Conservation (phyloP, 2,329 filamentous ascomycete species). For the Dactylellina haptotyla region DNA sequence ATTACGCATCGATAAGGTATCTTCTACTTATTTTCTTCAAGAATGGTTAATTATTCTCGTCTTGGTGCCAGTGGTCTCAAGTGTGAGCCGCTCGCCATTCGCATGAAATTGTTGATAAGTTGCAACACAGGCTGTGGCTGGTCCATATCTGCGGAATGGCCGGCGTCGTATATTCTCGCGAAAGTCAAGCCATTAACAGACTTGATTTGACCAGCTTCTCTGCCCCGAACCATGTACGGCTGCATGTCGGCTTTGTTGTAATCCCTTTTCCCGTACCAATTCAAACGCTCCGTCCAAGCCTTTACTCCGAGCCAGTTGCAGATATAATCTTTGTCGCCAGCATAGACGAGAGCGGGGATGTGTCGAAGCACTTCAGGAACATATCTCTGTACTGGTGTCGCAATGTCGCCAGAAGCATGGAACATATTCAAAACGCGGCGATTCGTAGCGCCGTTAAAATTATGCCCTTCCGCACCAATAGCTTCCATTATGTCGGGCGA, state of each 20-base stretch:
- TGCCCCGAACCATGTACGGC: conserved; percentile 72
- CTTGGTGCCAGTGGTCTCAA: background rate
- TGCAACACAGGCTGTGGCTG: conserved; percentile 89
- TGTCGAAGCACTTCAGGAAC: conserved; percentile 85
- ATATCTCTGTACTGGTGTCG: conserved; percentile 94
- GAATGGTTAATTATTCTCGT: background rate
- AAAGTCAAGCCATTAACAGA: conserved; percentile 92
- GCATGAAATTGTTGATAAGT: conserved; percentile 94
- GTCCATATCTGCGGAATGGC: conserved; percentile 98
- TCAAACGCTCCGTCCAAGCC: conserved; percentile 90
- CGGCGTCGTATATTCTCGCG: conserved; percentile 84
- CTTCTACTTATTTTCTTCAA: background rate
- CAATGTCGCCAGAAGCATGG: conserved; percentile 95
- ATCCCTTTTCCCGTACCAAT: conserved; percentile 86
- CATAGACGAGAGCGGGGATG: conserved; percentile 95
- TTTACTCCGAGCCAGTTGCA: conserved; percentile 97
- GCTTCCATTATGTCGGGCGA: conserved; percentile 1
- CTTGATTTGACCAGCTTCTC: conserved; percentile 80
- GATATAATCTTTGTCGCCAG: conserved; percentile 86
- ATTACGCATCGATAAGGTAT: background rate
- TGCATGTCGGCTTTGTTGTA: conserved; percentile 78
- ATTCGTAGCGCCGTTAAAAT: conserved; percentile 72
- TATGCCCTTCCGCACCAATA: conserved; percentile 85
- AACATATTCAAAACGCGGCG: conserved; percentile 95
- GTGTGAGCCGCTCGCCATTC: conserved; percentile 61